These are phyloP conservation scores for Fomitopsis pulvina DNA, from an alignment of 768 basidiomycete species.

Conservation along the genomic window DNA sequence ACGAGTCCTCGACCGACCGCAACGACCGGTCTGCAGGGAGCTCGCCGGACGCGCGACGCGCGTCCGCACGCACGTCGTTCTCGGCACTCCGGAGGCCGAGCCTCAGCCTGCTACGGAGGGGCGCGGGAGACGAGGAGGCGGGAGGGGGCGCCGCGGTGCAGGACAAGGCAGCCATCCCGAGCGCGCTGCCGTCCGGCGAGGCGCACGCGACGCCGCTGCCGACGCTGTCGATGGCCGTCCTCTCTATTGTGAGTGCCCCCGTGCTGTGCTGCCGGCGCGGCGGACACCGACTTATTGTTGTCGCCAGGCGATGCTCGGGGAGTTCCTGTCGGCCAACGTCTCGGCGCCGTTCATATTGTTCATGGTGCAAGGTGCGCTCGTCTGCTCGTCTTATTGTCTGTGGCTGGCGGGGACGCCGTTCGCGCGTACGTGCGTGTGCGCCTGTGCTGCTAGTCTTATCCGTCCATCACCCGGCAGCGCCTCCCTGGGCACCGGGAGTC, in stretches of 20 bases:
- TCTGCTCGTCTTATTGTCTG: no score
- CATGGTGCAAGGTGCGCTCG: slow-evolving; percentile 77
- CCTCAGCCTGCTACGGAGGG: slow-evolving; percentile 18
- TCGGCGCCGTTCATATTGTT: slow-evolving; percentile 88
- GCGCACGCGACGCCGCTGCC: slow-evolving; percentile 77
- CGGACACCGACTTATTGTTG: background rate
- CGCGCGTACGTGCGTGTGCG: no score
- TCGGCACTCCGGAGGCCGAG: slow-evolving; percentile 14
- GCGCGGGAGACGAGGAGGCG: slow-evolving; percentile 18
- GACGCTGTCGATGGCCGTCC: slow-evolving; percentile 79
- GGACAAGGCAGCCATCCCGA: slow-evolving; percentile 69
- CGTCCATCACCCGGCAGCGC: no score
- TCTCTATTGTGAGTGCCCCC: slow-evolving; percentile 63
- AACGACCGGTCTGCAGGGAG: slow-evolving; percentile 1
- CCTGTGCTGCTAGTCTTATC: no score
- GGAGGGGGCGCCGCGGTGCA: slow-evolving; percentile 17
- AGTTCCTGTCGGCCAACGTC: slow-evolving; percentile 91
- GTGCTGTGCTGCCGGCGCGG: background rate
- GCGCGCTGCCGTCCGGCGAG: slow-evolving; percentile 60
- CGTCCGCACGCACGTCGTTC: slow-evolving; percentile 22
- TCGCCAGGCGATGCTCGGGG: slow-evolving; percentile 82
- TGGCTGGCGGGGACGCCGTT: no score
- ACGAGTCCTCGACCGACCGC: slow-evolving; percentile 7
- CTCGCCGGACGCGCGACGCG: background rate
- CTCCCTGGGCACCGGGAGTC: no score